These are phyloP conservation scores for Clavispora carvajalis DNA, from an alignment of 805 yeast species.

Conservation along the genomic window DNA sequence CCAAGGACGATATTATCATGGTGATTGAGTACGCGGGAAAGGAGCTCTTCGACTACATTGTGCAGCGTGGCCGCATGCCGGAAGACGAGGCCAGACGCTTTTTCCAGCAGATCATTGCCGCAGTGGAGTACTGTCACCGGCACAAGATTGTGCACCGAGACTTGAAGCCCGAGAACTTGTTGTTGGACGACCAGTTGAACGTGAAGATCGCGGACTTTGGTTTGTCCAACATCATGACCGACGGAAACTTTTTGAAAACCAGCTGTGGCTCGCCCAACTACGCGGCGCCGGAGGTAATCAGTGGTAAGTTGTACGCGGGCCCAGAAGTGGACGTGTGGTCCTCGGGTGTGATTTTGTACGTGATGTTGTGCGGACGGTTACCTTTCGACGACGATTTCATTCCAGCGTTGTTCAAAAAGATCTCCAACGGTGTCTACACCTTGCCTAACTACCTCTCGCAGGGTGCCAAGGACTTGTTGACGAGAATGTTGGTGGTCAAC, in stretches of 20 bases:
- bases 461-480: constrained; percentile 79
- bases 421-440: constrained; percentile 87
- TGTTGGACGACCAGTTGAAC: constrained; percentile 82
- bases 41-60: constrained; percentile 91
- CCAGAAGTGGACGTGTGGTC: constrained; percentile 99
- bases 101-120: constrained; percentile 94
- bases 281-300: constrained; percentile 96
- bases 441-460: constrained; percentile 80
- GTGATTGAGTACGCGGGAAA: constrained; percentile 97
- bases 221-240: constrained; percentile 92
- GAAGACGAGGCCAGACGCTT: constrained; percentile 90
- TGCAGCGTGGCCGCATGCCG: constrained; percentile 87
- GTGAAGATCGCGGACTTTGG: constrained; percentile 97
- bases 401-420: constrained; percentile 89
- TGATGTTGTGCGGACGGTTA: constrained; percentile 90
- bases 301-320: constrained; percentile 93
- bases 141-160: constrained; percentile 97
- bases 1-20: constrained; percentile 94
- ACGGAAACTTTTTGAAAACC: constrained; percentile 91
- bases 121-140: constrained; percentile 93
- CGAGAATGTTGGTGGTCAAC: constrained; percentile 90
- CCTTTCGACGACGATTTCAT: constrained; percentile 97
- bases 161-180: constrained; percentile 89
- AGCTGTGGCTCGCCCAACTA: constrained; percentile 96
- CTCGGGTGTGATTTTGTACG: constrained; percentile 91